Percentiles rank a stretch among this genome's conserved stretches.
Conservation (phyloP, 345 rosid species). For the Fremontodendron californicum region DNA sequence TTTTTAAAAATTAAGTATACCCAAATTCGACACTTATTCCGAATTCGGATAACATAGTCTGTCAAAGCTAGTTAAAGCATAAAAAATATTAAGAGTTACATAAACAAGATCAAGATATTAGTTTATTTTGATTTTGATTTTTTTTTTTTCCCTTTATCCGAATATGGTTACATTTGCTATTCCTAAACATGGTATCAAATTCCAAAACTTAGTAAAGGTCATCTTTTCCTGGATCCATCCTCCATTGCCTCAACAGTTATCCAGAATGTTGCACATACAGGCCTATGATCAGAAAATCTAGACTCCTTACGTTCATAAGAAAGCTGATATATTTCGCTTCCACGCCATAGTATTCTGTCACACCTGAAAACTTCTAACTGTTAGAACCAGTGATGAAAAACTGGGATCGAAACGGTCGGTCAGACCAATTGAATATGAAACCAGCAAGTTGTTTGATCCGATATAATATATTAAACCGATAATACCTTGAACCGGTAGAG, state of each 20-base stretch:
- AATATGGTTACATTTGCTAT: background rate
- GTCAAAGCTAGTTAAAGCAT: background rate
- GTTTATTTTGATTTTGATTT: background rate
- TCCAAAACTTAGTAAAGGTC: background rate
- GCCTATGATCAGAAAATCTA: slow-evolving; percentile 85
- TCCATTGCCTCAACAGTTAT: slow-evolving; percentile 50
- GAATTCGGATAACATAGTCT: too few species aligned
- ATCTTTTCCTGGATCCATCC: slow-evolving; percentile 28
- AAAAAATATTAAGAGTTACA: background rate
- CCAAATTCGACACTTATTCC: too few species aligned
- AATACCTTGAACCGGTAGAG: too few species aligned
- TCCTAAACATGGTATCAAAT: background rate
- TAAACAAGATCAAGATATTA: background rate
- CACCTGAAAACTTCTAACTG: slow-evolving; percentile 50
- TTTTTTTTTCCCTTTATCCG: background rate
- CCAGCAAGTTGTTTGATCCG: too few species aligned
- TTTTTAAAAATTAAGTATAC: too few species aligned
- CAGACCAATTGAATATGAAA: too few species aligned
- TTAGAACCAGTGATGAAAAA: background rate
- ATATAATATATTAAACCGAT: too few species aligned
- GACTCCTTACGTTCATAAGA: slow-evolving; percentile 64
- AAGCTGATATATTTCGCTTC: slow-evolving; percentile 59
- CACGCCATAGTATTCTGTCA: slow-evolving; percentile 86
- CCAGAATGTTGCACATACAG: slow-evolving; percentile 62
- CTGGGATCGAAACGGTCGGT: background rate